These are phyloP conservation scores for Ceratobasidium sp. DNA, from an alignment of 1,284 basidiomycete species.

Conservation along the genomic window DNA sequence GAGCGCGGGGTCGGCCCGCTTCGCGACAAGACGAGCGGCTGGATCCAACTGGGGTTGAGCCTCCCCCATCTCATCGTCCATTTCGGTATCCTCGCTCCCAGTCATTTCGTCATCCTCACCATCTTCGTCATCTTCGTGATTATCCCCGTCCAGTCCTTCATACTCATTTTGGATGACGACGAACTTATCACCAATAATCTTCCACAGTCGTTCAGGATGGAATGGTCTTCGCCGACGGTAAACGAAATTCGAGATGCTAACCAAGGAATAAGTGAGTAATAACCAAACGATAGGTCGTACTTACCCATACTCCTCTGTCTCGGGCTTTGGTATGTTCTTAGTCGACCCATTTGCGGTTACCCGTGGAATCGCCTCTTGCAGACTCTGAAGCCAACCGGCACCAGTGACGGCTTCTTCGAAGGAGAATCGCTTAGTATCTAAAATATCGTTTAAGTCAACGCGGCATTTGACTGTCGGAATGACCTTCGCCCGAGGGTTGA, in stretches of 20 bases:
- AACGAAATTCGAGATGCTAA: conserved; percentile 49
- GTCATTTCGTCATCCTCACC: conserved; percentile 13
- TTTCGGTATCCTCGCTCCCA: conserved; percentile 5
- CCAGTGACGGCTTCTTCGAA: conserved; percentile 53
- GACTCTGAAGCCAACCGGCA: conserved; percentile 54
- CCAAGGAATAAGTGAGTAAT: background rate
- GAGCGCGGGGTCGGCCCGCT: background rate
- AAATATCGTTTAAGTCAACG: conserved; percentile 50
- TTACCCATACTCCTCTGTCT: conserved; percentile 51
- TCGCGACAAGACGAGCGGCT: background rate
- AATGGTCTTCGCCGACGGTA: conserved; percentile 53
- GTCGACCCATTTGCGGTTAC: conserved; percentile 41
- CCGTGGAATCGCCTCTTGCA: conserved; percentile 48
- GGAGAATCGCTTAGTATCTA: conserved; percentile 50
- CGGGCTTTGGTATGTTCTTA: conserved; percentile 50
- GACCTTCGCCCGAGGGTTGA: conserved; percentile 54
- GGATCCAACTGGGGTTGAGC: background rate
- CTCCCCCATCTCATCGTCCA: conserved; percentile 11
- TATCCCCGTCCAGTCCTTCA: conserved; percentile 47
- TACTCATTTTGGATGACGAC: conserved; percentile 49
- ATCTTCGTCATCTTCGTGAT: conserved; percentile 38
- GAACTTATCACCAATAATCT: conserved; percentile 51
- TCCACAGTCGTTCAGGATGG: conserved; percentile 54
- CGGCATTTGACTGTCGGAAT: conserved; percentile 48
- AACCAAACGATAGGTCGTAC: background rate